Conservation (phyloP, 2,329 filamentous ascomycete genomes). For the Torrubiella hemipterigena region DNA sequence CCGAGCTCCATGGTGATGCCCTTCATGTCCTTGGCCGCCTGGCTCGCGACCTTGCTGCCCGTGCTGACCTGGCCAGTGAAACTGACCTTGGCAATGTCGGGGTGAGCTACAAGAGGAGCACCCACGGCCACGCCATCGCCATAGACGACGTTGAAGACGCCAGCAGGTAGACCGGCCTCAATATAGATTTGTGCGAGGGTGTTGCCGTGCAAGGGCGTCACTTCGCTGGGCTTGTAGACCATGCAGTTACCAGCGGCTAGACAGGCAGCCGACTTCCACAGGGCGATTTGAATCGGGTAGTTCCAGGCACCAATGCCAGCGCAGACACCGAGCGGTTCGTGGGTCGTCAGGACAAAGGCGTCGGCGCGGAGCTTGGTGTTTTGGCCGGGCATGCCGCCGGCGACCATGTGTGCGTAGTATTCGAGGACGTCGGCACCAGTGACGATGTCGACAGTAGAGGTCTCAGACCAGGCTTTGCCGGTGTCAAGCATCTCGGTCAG, state of each 20-base stretch:
- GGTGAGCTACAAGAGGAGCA: conserved; percentile 61
- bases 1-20: conserved; percentile 88
- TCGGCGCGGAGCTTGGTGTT: conserved; percentile 61
- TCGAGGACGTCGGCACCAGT: conserved; percentile 79
- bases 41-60: conserved; percentile 66
- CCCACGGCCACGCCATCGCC: conserved; percentile 63
- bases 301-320: conserved; percentile 87
- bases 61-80: conserved; percentile 84
- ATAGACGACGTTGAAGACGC: conserved; percentile 81
- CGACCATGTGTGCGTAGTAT: conserved; percentile 73
- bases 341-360: conserved; percentile 73
- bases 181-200: conserved; percentile 64
- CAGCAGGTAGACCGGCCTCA: conserved; percentile 67
- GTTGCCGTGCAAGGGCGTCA: conserved; percentile 72
- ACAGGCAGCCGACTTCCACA: conserved; percentile 83
- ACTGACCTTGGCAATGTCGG: conserved; percentile 68
- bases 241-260: conserved; percentile 80
- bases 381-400: conserved; percentile 70
- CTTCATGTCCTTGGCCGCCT: conserved; percentile 71
- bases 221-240: conserved; percentile 84
- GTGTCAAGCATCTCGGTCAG: conserved; percentile 73
- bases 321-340: conserved; percentile 72
- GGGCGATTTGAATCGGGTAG: conserved; percentile 80
- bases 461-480: conserved; percentile 77
- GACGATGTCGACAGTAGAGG: conserved; percentile 68